Base-by-base conservation (phyloP, 306 rosid species). In the Lathyrus sativus region DNA sequence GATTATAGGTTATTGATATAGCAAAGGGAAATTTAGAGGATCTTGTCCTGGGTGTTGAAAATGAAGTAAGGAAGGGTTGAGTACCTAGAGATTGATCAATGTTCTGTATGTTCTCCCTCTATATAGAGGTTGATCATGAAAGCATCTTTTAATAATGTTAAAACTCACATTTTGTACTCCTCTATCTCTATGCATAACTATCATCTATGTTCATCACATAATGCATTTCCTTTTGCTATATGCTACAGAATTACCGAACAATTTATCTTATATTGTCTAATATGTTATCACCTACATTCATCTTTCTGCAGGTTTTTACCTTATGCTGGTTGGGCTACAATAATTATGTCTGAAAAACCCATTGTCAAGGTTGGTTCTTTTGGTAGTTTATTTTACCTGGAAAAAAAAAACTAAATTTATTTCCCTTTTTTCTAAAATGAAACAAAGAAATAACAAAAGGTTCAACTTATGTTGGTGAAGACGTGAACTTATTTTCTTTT, bases 271-370 rank as follows among this genome's bases (percentile, higher is more conserved):
- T 54, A 5, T 55, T 13, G 15, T 67, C 31, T 53, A 38, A 10
- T 18, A 43, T 43, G 53, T 56, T n/a, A n/a, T 58, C 14, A 39
- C 60, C 50, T 42, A 28, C 11, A 53, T 67, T 22, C 38, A 7
- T 65, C 55, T 58, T 55, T 53, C 14, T 58, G 81, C 85, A 88
- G 96, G 79, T 80, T 88, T 73, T 74, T 92, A 75, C 96, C 96
- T 39, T 83, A 85, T 26, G 80, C 72, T 71, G 98, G 96, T 19
- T 89, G 83, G 83, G 76, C 51, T 54, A 86, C 95, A 15, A 85
- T 92, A 44, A 72, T 89, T 58, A 80, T 88, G 91, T 82, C 88
- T 5, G 91, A 92, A 14, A 79, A 62, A 46, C 98, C 98, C 33
- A 43, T 83, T 29, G 10, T 92, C 76, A 86, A 88, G 98, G 96